phyloP scores from a whole-genome alignment of 2,329 filamentous ascomycete species.

The Scedosporium boydii region DNA sequence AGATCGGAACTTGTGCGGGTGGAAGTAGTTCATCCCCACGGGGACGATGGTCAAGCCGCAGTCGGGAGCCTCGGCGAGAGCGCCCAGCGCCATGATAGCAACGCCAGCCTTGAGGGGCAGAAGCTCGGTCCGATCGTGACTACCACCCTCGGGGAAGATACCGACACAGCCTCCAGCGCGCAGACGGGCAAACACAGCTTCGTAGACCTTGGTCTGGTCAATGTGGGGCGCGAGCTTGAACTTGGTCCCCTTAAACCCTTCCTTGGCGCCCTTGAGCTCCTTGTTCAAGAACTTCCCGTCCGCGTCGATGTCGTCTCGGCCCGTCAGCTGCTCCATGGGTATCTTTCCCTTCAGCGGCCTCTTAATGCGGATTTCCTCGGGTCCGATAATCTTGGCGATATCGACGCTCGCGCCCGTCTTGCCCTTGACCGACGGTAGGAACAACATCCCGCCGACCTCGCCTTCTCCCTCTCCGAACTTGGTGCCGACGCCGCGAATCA shows the following conservation, averaged over 20 bases:
- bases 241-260: slow-evolving; percentile 65
- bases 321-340: slow-evolving; percentile 72
- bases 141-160: slow-evolving; percentile 95
- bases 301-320: slow-evolving; percentile 60
- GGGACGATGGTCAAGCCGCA: slow-evolving; percentile 92
- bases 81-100: slow-evolving; percentile 93
- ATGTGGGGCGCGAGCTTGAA: slow-evolving; percentile 89
- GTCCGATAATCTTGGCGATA: slow-evolving; percentile 69
- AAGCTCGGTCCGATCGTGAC: slow-evolving; percentile 86
- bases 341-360: slow-evolving; percentile 73
- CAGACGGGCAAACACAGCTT: slow-evolving; percentile 81
- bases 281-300: slow-evolving; percentile 53
- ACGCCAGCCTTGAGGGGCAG: slow-evolving; percentile 92
- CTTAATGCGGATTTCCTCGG: slow-evolving; percentile 77
- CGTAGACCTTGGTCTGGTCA: slow-evolving; percentile 87
- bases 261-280: slow-evolving; percentile 40
- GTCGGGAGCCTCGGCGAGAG: slow-evolving; percentile 73
- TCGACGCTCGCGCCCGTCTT: slow-evolving; percentile 68
- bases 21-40: slow-evolving; percentile 99
- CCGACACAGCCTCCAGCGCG: slow-evolving; percentile 80
- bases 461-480: slow-evolving; percentile 67
- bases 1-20: slow-evolving; percentile 96
- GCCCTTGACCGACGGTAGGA: slow-evolving; percentile 76
- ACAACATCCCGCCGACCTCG: slow-evolving; percentile 72
- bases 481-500: slow-evolving; percentile 70